Base-by-base conservation (phyloP, 2,329 filamentous ascomycete genomes). In the Aspergillus versicolor region DNA sequence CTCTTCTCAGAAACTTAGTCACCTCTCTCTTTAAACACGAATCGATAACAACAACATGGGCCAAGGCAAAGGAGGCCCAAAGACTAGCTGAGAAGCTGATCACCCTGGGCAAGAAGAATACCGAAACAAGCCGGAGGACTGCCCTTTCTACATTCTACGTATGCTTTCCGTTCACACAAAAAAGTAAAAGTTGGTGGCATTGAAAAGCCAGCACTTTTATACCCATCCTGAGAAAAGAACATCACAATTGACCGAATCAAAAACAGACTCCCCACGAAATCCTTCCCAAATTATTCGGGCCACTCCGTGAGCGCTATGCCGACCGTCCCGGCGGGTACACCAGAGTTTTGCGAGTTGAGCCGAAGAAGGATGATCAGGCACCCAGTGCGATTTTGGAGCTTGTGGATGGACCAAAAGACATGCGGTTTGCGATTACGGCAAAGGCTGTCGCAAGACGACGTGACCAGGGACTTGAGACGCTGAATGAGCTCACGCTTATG, bases 51-150 rank as follows among this genome's bases (percentile, higher is more conserved):
- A 99, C 94, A 50, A 96, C 94, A 78, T 97, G 90, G 83, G 88
- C 89, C 73, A 97, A 97, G 79, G 94, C 94, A 47, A 99, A 97
- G 78, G 94, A 99, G 80, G 90, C 94, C 19, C 94, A 99, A 78
- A 84, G 90, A 43, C 75, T 97, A 66, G 94, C 92, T 7, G 94
- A 99, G 73, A 95, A 96, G 81, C 81, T 97, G 65, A 92, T 99
- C 69, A 97, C 92, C 4, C 76, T 96, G 67, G 93, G 90, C 19
- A 99, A 97, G 84, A 89, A 88, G 78, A 91, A 97, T 74, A 96
- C 93, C 41, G 88, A 92, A 69, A 90, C 91, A 19, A 88, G 88
- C 59, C 83, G 85, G 73, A 82, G 86, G 71, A 85, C 84, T 65
- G 93, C 92, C n/a, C 79, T 88, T 67, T 85, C 84, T 40, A 92